phyloP scores from a whole-genome alignment of 352 stramenopile species.

The Phytopythium cucurbitacearum region DNA sequence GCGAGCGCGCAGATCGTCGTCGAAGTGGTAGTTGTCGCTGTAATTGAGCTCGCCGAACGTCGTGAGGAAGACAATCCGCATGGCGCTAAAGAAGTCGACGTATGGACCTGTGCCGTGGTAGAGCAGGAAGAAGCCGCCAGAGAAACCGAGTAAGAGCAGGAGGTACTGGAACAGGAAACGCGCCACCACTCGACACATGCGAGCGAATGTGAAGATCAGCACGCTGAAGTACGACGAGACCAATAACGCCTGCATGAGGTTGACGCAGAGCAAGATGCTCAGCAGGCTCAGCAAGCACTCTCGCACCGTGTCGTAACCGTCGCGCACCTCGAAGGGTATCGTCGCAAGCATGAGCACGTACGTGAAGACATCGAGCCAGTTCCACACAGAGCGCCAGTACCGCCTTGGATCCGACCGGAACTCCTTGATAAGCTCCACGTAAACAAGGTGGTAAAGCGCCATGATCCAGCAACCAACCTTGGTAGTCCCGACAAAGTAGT shows the following conservation, averaged over 20 bases:
- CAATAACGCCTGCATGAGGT: conserved; percentile 49
- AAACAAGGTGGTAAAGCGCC: conserved; percentile 46
- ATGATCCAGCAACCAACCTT: conserved; percentile 41
- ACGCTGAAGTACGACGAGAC: conserved; percentile 58
- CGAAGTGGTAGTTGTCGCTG: conserved; percentile 42
- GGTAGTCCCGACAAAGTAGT: conserved; percentile 35
- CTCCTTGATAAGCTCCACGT: conserved; percentile 59
- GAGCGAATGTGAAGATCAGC: conserved; percentile 59
- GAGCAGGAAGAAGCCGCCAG: conserved; percentile 37
- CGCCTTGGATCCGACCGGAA: conserved; percentile 28
- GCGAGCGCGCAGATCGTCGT: conserved; percentile 25
- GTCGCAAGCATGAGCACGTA: conserved; percentile 42
- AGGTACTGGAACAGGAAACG: conserved; percentile 55
- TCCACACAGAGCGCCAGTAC: conserved; percentile 57
- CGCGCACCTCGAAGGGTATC: conserved; percentile 40
- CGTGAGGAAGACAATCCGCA: conserved; percentile 52
- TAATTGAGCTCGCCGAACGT: conserved; percentile 60
- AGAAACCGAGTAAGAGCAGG: conserved; percentile 45
- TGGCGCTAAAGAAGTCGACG: conserved; percentile 37
- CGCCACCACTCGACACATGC: conserved; percentile 52
- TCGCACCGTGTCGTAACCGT: conserved; percentile 25
- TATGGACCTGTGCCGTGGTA: conserved; percentile 40
- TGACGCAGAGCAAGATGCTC: conserved; percentile 48
- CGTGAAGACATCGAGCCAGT: conserved; percentile 44
- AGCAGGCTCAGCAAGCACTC: conserved; percentile 48